Evolutionary conservation across 192 early-diverging fungal genomes (phyloP), one percentile per base, ranked within the genome.

Genomic region (Cladochytrium replicatum): DNA sequence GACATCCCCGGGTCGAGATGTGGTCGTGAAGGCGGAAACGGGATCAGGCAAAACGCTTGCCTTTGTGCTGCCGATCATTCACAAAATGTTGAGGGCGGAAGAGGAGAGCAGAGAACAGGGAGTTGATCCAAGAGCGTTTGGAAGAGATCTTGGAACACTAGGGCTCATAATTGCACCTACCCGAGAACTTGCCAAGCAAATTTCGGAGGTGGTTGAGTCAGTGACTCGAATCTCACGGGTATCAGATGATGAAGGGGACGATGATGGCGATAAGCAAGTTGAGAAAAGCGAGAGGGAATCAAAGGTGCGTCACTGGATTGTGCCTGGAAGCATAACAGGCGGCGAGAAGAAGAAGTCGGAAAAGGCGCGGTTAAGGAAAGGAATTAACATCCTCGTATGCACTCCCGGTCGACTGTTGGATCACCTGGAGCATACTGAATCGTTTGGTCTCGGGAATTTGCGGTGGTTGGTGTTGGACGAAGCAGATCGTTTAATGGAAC

Each of bases 11-110:
- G 75, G 78, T 56, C 81, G 66, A 25, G 94, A 97, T 64, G 77
- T 86, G 11, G 77, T 97, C 47, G 77, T 99, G 32, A 89, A 95
- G 60, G 89, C 93, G 11, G 86, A 91, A 50, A 99, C 94, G 2
- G 97, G 97, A 43, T 94, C 91, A 3, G 97, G 97, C 48, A 99
- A 99, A 60, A 99, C 97, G 0, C 68, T 99, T 34, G 75, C 93
- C 1, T 99, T 89, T 55, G 70, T 97, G 22, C 65, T 96, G 30
- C 97, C 97, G 11, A 91, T 99, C 46, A 50, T 97, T 25, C 83
- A 97, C 56, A 74, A 83, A 15, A 50, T 99, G n/a, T 65, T 99
- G 27, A 58, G 64, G 38, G 81, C 88, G 9, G 72, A 81, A 22
- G 57, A 64, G 11, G 46, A 66, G 46, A 34, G n/a, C 22, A 17